A percentile compares a stretch with the other conserved stretches of the same genome.
Conservation (phyloP, 805 yeast species). For the Candida berthetii region DNA sequence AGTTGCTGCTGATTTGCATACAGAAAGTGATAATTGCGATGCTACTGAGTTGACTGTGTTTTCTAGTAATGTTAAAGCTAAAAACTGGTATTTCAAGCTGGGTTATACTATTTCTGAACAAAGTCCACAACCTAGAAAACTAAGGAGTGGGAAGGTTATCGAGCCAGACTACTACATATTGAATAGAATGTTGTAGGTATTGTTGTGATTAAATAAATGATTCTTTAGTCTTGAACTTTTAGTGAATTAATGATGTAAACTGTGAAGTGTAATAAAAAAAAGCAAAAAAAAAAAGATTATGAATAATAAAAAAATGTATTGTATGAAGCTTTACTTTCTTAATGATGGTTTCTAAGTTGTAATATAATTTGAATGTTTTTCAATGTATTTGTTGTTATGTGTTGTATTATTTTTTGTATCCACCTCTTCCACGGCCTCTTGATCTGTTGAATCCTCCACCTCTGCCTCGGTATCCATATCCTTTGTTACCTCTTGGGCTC, state of each 20-base stretch:
- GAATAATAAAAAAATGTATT: too few species aligned
- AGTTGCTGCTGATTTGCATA: constrained; percentile 12
- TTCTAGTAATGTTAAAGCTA: constrained; percentile 34
- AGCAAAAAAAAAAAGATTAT: too few species aligned
- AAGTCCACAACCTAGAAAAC: constrained; percentile 37
- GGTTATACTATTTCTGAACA: constrained; percentile 32
- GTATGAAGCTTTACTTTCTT: too few species aligned
- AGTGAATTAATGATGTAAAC: too few species aligned
- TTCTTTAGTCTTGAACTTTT: too few species aligned
- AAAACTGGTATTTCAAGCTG: constrained; percentile 33
- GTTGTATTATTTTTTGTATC: constrained; percentile 8
- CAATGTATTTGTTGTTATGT: background rate
- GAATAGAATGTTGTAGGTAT: constrained; percentile 4
- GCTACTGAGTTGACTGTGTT: constrained; percentile 39
- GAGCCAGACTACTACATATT: constrained; percentile 40
- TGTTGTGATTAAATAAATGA: background rate
- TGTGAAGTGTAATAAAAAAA: too few species aligned
- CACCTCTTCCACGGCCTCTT: constrained; percentile 22
- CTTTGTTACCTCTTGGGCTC: constrained; percentile 1
- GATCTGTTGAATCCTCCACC: background rate
- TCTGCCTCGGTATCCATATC: constrained; percentile 4
- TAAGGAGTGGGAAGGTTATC: constrained; percentile 32
- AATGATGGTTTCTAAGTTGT: too few species aligned
- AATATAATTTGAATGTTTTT: background rate
- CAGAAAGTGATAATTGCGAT: constrained; percentile 5